These are phyloP conservation scores for Fusarium sp. DNA, from an alignment of 2,329 filamentous ascomycete species.

Conservation along the genomic window DNA sequence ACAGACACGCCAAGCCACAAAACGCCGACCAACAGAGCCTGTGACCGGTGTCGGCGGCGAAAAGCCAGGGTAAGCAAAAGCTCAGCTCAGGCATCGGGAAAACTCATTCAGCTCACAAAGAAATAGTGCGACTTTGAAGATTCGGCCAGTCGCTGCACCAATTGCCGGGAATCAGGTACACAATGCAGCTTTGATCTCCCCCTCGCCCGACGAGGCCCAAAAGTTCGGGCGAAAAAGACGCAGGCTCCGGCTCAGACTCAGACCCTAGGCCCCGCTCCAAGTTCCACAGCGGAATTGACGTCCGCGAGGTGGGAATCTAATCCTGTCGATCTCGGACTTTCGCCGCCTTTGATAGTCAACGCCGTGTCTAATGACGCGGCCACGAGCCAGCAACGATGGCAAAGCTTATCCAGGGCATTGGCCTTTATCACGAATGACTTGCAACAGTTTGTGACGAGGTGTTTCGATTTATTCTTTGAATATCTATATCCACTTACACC, in stretches of 20 bases:
- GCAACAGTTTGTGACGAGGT: conserved; percentile 51
- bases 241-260: not conserved
- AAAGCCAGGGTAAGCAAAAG: conserved; percentile 53
- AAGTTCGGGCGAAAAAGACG: conserved; percentile 39
- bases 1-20: conserved; percentile 32
- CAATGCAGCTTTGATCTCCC: conserved; percentile 58
- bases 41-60: conserved; percentile 56
- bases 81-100: conserved; percentile 15
- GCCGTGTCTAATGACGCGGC: conserved; percentile 24
- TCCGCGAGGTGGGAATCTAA: conserved; percentile 43
- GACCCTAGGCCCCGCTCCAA: not conserved
- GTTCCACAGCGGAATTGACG: conserved; percentile 40
- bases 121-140: conserved; percentile 51
- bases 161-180: conserved; percentile 53
- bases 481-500: conserved; percentile 61
- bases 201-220: conserved; percentile 57
- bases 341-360: conserved; percentile 43
- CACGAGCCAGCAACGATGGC: conserved; percentile 49
- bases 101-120: conserved; percentile 5
- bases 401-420: conserved; percentile 45
- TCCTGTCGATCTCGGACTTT: conserved; percentile 40
- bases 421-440: conserved; percentile 45
- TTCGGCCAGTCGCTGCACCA: conserved; percentile 48
- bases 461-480: conserved; percentile 59
- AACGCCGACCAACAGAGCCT: conserved; percentile 50